Evolutionary conservation across 2,329 filamentous ascomycete genomes (phyloP).

Genomic region (Cladophialophora yegresii): DNA sequence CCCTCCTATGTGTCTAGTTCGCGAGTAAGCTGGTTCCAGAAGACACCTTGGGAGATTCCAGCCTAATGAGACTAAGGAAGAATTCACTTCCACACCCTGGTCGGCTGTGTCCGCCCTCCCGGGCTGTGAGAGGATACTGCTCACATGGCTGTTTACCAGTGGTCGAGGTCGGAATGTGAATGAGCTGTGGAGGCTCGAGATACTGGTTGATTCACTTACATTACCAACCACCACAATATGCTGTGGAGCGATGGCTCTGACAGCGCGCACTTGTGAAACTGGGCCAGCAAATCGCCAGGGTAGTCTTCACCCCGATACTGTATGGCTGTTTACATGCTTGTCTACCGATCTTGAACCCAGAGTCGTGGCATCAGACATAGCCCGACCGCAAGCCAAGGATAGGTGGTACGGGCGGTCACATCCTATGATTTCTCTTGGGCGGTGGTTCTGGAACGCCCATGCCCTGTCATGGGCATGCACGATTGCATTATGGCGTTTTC

Average conservation of each 20-base stretch:
- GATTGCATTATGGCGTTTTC: neutral
- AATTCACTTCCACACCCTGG: neutral
- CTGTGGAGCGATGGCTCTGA: neutral
- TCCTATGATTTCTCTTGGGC: neutral
- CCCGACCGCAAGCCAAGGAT: neutral
- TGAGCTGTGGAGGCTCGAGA: neutral
- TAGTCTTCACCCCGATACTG: neutral
- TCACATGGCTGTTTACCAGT: neutral
- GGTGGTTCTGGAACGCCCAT: neutral
- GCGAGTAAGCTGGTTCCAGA: neutral
- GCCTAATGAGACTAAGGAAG: neutral
- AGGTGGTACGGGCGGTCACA: neutral
- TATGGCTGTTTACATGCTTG: neutral
- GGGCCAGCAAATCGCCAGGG: neutral
- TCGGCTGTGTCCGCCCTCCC: neutral
- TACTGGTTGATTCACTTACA: neutral
- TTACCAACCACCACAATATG: neutral
- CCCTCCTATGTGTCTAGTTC: neutral
- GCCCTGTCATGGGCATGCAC: neutral
- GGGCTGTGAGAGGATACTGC: neutral
- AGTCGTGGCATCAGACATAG: neutral
- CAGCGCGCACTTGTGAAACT: neutral
- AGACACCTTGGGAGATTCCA: neutral
- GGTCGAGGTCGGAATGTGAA: neutral
- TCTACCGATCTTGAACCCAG: neutral